A percentile compares a stretch with the other conserved stretches of the same genome.
phyloP scores from a whole-genome alignment of 1,284 basidiomycete genomes.

The Heterobasidion irregulare region DNA sequence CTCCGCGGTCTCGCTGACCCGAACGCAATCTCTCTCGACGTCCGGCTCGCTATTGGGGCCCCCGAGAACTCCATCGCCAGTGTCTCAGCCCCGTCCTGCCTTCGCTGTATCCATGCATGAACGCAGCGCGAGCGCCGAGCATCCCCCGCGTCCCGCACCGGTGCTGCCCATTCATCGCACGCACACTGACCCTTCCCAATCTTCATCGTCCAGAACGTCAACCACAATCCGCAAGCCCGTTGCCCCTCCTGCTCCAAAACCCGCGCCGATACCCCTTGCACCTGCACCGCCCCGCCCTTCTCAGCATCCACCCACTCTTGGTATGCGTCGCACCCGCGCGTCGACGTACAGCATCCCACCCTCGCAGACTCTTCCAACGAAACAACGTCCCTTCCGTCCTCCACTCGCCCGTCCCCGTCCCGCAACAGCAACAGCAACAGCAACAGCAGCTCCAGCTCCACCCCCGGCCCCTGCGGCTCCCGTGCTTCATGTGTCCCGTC shows the following conservation, averaged over 20 bases:
- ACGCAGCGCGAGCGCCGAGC: neutral
- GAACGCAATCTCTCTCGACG: neutral
- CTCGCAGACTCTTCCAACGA: neutral
- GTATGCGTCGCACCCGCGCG: neutral
- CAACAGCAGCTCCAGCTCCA: neutral
- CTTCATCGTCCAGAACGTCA: neutral
- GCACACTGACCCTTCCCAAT: neutral
- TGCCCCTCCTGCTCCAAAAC: neutral
- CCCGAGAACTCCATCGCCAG: neutral
- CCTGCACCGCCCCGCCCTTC: neutral
- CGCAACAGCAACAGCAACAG: neutral
- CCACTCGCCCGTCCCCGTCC: neutral
- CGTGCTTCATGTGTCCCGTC: neutral
- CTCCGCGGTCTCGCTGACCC: neutral
- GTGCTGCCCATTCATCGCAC: neutral
- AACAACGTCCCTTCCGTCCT: slow-evolving; percentile 1
- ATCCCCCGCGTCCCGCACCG: neutral
- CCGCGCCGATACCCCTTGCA: too few species aligned
- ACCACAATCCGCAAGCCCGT: too few species aligned
- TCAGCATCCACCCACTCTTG: neutral
- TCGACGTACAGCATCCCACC: neutral
- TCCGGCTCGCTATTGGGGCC: neutral
- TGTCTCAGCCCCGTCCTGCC: neutral
- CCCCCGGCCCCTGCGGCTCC: neutral
- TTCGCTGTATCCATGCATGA: neutral